Percentiles rank a stretch among this genome's conserved stretches.
These are phyloP conservation scores for Suhomyces bribrorum DNA, from an alignment of 1,139 yeast species.

Conservation along the genomic window DNA sequence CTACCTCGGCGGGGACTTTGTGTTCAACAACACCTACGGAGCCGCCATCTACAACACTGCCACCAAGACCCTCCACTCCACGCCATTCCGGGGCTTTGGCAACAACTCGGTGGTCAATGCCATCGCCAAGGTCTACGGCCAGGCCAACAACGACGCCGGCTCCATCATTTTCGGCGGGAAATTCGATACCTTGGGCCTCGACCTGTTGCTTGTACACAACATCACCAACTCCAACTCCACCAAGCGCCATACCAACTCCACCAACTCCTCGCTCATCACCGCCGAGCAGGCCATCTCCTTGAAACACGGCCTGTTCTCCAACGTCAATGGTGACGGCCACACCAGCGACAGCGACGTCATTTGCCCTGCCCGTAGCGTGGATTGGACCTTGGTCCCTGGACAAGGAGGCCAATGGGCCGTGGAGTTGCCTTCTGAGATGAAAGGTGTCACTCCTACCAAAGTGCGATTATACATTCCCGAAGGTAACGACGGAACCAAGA, in stretches of 20 bases:
- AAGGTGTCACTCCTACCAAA: conserved; percentile 66
- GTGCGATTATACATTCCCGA: conserved; percentile 68
- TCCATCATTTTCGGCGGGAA: conserved; percentile 79
- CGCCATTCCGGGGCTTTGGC: conserved; percentile 82
- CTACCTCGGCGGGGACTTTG: conserved; percentile 81
- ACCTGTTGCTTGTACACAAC: conserved; percentile 41
- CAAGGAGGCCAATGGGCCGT: conserved; percentile 72
- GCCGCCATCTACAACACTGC: conserved; percentile 66
- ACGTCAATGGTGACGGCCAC: conserved; percentile 50
- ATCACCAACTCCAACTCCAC: conserved; percentile 29
- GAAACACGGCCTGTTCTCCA: conserved; percentile 57
- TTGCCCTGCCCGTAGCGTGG: conserved; percentile 56
- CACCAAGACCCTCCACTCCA: conserved; percentile 40
- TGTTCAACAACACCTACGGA: conserved; percentile 56
- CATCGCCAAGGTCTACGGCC: conserved; percentile 54
- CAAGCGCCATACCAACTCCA: conserved; percentile 20
- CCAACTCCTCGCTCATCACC: conserved; percentile 42
- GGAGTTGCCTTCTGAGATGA: conserved; percentile 53
- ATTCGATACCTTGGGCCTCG: conserved; percentile 63
- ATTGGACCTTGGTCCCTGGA: conserved; percentile 60
- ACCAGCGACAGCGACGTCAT: conserved; percentile 39
- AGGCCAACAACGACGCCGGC: conserved; percentile 26
- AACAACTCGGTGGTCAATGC: conserved; percentile 59
- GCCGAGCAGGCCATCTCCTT: conserved; percentile 72
- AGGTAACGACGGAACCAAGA: conserved; percentile 53